These are phyloP conservation scores for Urostyla sp. DNA, from an alignment of 73 alveolate species.

Conservation along the genomic window DNA sequence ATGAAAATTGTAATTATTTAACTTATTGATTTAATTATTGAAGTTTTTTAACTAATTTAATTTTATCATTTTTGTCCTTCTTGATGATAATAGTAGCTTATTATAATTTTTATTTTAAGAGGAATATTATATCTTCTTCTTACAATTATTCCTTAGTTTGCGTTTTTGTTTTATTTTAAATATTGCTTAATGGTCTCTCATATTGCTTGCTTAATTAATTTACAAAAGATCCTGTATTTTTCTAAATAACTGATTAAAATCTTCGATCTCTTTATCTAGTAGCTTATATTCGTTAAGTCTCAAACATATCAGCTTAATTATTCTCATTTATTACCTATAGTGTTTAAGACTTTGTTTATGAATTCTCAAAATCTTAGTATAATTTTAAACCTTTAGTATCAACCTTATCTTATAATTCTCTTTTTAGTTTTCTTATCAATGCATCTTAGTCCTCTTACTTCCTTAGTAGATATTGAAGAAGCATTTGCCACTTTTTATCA, in stretches of 20 bases:
- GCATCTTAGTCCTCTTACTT: conserved; percentile 6
- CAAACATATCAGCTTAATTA: background rate
- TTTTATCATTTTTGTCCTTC: conserved; percentile 35
- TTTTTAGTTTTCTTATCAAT: background rate
- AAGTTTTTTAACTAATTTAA: background rate
- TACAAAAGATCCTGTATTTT: background rate
- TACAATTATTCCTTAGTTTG: background rate
- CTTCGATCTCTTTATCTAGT: background rate
- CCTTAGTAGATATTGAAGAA: background rate
- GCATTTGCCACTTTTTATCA: conserved; percentile 16
- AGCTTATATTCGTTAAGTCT: background rate
- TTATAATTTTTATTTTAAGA: background rate
- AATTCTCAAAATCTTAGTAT: background rate
- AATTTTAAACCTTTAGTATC: background rate
- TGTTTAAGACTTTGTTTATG: background rate
- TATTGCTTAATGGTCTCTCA: background rate
- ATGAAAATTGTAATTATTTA: background rate
- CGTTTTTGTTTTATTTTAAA: background rate
- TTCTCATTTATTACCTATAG: background rate
- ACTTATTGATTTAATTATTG: conserved; percentile 1
- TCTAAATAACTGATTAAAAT: background rate
- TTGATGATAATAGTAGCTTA: background rate
- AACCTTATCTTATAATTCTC: background rate
- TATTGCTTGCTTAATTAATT: background rate
- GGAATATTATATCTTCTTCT: background rate